Conservation (phyloP, 208 protist species). For the Leptomonas pyrrhocoris region DNA sequence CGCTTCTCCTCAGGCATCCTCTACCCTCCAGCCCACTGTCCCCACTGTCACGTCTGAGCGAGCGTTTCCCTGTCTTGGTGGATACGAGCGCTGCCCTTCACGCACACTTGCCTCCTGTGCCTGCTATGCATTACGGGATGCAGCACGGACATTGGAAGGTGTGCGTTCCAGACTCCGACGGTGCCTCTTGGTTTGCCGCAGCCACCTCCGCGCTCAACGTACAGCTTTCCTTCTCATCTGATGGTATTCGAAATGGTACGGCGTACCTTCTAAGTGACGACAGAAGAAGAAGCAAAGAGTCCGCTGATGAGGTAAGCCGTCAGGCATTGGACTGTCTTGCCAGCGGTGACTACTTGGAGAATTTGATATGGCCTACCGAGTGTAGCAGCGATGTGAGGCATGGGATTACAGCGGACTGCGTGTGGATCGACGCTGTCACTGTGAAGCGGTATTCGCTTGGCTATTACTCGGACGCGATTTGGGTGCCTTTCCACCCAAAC, state of each 20-base stretch:
- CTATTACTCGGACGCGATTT: slow-evolving; percentile 50
- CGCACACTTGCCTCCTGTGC: neutral
- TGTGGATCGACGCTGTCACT: slow-evolving; percentile 47
- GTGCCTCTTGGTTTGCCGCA: slow-evolving; percentile 7
- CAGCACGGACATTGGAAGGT: neutral
- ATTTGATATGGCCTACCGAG: slow-evolving; percentile 31
- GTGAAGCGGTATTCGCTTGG: slow-evolving; percentile 28
- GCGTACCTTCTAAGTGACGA: neutral
- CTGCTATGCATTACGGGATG: neutral
- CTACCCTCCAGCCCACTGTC: slow-evolving; percentile 15
- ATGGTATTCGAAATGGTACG: neutral
- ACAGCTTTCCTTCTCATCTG: slow-evolving; percentile 2
- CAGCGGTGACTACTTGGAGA: slow-evolving; percentile 31
- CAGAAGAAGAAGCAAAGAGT: too few species aligned
- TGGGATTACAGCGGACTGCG: slow-evolving; percentile 31
- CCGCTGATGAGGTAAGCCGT: neutral
- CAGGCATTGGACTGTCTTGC: neutral
- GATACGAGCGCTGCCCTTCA: neutral
- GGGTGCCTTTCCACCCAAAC: slow-evolving; percentile 16
- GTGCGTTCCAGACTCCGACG: neutral
- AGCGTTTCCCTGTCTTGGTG: neutral
- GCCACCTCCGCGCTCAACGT: slow-evolving; percentile 17
- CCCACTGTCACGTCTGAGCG: neutral
- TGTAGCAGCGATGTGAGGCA: slow-evolving; percentile 23
- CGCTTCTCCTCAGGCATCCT: slow-evolving; percentile 50